Evolutionary conservation across 225 moss, liverwort and hornwort genomes (phyloP).

Genomic region (Bryoerythrophyllum caledonicum): DNA sequence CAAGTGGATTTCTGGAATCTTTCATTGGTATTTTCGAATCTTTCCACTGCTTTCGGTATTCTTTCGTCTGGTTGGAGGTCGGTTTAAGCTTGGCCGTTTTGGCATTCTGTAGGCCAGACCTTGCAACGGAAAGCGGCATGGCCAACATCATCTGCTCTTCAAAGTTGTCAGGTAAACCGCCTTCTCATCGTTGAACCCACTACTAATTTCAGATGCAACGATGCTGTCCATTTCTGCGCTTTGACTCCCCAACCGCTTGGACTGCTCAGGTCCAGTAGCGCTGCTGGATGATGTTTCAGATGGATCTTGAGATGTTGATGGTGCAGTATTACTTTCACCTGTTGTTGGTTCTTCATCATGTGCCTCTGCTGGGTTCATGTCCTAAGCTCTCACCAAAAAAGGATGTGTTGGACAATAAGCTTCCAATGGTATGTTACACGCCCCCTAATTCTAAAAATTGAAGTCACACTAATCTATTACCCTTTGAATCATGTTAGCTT

Average conservation of each 20-base stretch:
- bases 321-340: background rate
- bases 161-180: slow-evolving; percentile 41
- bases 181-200: slow-evolving; percentile 23
- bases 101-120: slow-evolving; percentile 42
- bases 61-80: no score
- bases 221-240: slow-evolving; percentile 28
- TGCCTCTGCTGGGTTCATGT: background rate
- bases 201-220: slow-evolving; percentile 4
- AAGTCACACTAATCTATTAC: background rate
- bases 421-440: no score
- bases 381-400: slow-evolving; percentile 13
- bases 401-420: background rate
- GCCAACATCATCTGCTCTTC: slow-evolving; percentile 68
- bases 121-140: slow-evolving; percentile 56
- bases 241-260: slow-evolving; percentile 24
- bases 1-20: no score
- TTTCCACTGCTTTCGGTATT: no score
- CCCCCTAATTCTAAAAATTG: no score
- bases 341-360: background rate
- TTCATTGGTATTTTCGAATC: no score
- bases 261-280: slow-evolving; percentile 4
- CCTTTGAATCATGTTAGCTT: no score
- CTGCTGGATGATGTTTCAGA: background rate
- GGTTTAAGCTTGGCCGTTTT: no score
- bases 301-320: background rate